These are phyloP conservation scores for Cicer cuneatum DNA, from an alignment of 306 rosid species.

Conservation along the genomic window DNA sequence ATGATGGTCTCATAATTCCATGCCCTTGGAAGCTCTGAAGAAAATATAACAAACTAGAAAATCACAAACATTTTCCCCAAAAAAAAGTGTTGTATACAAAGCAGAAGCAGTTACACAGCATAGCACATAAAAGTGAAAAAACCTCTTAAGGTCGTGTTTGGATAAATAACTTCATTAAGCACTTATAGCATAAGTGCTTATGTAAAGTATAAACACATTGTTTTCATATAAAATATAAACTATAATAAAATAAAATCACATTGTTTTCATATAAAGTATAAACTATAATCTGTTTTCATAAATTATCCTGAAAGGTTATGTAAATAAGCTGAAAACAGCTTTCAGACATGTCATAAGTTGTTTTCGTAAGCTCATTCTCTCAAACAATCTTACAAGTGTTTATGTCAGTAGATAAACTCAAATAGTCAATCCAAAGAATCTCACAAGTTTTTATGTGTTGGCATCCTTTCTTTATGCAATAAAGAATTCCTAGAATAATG, in stretches of 20 bases:
- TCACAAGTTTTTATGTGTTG: not conserved
- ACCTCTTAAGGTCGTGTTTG: not conserved
- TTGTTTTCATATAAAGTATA: not conserved
- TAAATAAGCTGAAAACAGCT: not conserved
- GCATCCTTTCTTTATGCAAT: too few relatives aligned
- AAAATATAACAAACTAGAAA: slow-evolving; percentile 37
- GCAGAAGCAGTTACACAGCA: slow-evolving; percentile 15
- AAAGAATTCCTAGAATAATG: too few relatives aligned
- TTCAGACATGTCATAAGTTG: not conserved
- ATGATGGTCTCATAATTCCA: slow-evolving; percentile 66
- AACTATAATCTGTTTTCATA: not conserved
- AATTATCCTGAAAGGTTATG: not conserved
- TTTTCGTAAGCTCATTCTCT: too few relatives aligned
- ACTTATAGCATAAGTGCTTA: not conserved
- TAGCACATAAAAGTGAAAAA: slow-evolving; percentile 21
- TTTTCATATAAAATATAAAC: not conserved
- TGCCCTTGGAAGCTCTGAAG: slow-evolving; percentile 86
- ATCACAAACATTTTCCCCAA: slow-evolving; percentile 5
- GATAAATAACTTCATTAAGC: not conserved
- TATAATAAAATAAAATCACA: not conserved
- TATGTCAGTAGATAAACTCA: not conserved
- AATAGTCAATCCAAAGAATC: not conserved
- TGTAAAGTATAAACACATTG: not conserved
- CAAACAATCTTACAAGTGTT: not conserved
- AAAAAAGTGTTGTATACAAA: not conserved